Evolutionary conservation across 2,329 filamentous ascomycete species (phyloP).

Genomic region (Lecanosticta acicola): DNA sequence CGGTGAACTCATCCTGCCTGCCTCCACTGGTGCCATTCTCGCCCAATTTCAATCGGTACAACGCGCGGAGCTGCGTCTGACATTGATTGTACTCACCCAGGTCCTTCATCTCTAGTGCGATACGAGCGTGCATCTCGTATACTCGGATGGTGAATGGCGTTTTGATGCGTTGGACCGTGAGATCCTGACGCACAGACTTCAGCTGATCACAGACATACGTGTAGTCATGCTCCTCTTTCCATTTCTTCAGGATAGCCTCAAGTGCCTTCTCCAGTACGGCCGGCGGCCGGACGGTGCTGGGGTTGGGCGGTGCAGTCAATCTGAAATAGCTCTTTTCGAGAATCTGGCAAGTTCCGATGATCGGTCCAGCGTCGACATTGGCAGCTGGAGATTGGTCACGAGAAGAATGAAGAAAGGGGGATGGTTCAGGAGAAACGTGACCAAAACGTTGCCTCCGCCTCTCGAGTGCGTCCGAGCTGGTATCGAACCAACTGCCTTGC

Average conservation of each 20-base stretch:
- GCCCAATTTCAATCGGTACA: conserved; percentile 81
- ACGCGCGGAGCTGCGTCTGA: conserved; percentile 89
- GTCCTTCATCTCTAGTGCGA: conserved; percentile 96
- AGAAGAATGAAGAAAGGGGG: conserved; percentile 37
- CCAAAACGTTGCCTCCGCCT: conserved; percentile 82
- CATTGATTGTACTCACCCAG: conserved; percentile 99
- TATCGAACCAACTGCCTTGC: conserved; percentile 37
- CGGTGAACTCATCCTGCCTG: conserved; percentile 92
- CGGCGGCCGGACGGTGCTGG: conserved; percentile 82
- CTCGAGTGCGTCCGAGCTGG: conserved; percentile 73
- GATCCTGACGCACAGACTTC: conserved; percentile 94
- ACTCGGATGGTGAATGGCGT: conserved; percentile 94
- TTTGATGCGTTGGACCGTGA: conserved; percentile 95
- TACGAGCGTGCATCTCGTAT: conserved; percentile 95
- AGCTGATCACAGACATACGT: conserved; percentile 98
- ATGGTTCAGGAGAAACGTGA: conserved; percentile 48
- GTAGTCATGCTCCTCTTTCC: conserved; percentile 90
- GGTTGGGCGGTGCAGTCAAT: conserved; percentile 81
- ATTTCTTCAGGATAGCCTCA: conserved; percentile 87
- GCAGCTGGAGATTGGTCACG: conserved; percentile 46
- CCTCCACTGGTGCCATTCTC: conserved; percentile 65
- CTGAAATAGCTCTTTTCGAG: conserved; percentile 94
- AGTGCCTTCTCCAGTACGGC: conserved; percentile 74
- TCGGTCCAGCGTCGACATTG: conserved; percentile 54
- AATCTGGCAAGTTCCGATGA: conserved; percentile 75